Conservation (phyloP, 2,329 filamentous ascomycete genomes). For the Bipolaris cookei region DNA sequence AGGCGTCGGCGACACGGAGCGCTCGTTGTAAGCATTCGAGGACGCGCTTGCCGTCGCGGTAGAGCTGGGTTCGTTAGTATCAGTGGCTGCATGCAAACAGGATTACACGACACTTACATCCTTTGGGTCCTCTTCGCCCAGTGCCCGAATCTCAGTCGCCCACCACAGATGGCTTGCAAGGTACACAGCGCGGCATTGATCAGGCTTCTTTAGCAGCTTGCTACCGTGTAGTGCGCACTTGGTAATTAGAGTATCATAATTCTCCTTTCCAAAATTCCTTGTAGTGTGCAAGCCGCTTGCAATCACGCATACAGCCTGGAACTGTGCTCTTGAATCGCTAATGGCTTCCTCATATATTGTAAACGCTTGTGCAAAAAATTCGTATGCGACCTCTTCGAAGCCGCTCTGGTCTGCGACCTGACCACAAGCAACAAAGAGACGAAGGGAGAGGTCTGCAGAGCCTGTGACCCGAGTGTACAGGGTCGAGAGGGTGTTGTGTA, state of each 20-base stretch:
- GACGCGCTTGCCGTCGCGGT: slow-evolving; percentile 96
- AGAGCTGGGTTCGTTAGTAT: slow-evolving; percentile 62
- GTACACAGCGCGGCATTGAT: slow-evolving; percentile 96
- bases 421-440: slow-evolving; percentile 88
- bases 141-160: slow-evolving; percentile 81
- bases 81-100: neutral
- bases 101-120: slow-evolving; percentile 63
- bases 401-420: slow-evolving; percentile 90
- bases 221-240: slow-evolving; percentile 97
- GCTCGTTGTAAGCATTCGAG: slow-evolving; percentile 95
- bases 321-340: slow-evolving; percentile 93
- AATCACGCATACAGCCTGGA: slow-evolving; percentile 95
- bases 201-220: slow-evolving; percentile 95
- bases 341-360: slow-evolving; percentile 97
- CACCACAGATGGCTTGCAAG: slow-evolving; percentile 97
- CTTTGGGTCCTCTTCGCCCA: slow-evolving; percentile 80
- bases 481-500: slow-evolving; percentile 85
- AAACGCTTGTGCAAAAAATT: slow-evolving; percentile 98
- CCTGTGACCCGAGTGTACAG: slow-evolving; percentile 87
- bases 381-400: slow-evolving; percentile 95
- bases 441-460: slow-evolving; percentile 84
- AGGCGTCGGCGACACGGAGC: slow-evolving; percentile 93
- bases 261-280: slow-evolving; percentile 91
- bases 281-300: slow-evolving; percentile 87
- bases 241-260: slow-evolving; percentile 97